Evolutionary conservation across 352 stramenopile species (phyloP).

Genomic region (Pythium oligandrum): DNA sequence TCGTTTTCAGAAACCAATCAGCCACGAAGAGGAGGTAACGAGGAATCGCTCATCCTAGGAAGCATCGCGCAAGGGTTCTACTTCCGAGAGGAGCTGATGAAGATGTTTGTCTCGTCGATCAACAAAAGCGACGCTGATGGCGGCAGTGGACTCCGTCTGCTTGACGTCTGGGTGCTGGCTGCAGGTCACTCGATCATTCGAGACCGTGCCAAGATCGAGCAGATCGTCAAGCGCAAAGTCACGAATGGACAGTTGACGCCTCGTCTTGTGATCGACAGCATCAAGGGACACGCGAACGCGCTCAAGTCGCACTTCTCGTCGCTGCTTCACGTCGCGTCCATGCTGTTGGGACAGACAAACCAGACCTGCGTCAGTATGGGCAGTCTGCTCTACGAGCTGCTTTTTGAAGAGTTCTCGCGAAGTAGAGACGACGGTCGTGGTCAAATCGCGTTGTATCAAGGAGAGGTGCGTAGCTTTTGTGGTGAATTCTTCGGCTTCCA

Average conservation of each 20-base stretch:
- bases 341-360: constrained; percentile 22
- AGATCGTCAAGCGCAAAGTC: constrained; percentile 40
- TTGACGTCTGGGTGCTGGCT: constrained; percentile 51
- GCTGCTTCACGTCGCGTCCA: constrained; percentile 26
- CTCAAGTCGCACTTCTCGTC: constrained; percentile 41
- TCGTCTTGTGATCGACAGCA: constrained; percentile 23
- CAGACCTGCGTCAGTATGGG: constrained; percentile 21
- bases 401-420: constrained; percentile 46
- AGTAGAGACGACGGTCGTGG: constrained; percentile 11
- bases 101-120: constrained; percentile 26
- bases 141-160: constrained; percentile 15
- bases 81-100: constrained; percentile 45
- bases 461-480: constrained; percentile 26
- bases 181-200: constrained; percentile 34
- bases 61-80: constrained; percentile 50
- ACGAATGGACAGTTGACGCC: constrained; percentile 16
- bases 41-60: constrained; percentile 44
- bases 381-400: constrained; percentile 33
- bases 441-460: constrained; percentile 38
- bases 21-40: constrained; percentile 12
- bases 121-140: constrained; percentile 4
- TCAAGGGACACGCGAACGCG: constrained; percentile 32
- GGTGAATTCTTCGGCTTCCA: not conserved
- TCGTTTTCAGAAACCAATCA: constrained; percentile 13
- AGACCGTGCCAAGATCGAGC: constrained; percentile 33